Evolutionary conservation across 1,284 basidiomycete species (phyloP), one percentile per base, ranked within the genome.

Genomic region (Lentinula novae-zelandiae): DNA sequence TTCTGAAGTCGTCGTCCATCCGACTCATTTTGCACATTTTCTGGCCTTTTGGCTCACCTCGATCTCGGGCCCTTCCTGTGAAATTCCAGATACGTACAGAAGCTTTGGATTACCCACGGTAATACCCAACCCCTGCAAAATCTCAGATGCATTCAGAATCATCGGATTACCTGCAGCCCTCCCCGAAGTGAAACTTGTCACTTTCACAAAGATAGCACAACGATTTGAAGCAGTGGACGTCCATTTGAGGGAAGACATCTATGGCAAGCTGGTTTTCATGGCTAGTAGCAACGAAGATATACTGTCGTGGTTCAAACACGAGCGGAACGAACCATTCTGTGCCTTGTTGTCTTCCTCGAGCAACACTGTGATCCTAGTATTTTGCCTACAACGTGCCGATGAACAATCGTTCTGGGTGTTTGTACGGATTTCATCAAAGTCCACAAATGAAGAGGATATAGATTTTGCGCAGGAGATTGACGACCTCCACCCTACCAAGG

Each of bases 291-390:
- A 40, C 39, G 17, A 31, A 27, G 55, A 48, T 13, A 34, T 33
- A 5, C 55, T 46, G 0, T 27, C 40, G 15, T 57, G 55, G 55
- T 34, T 57, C 9, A 57, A 46, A 12, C 40, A 57, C 22, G 40
- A 48, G 33, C 42, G 44, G 13, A 44, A 57, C n/a, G 55, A 46
- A 20, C 55, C 55, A 15, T 57, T 57, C 22, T 57, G 55, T 57
- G 31, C 34, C 7, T 1, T 52, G 33, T 15, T n/a, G 33, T 52
- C n/a, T 34, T 36, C 50, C 5, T n/a, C 17, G 6, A 36, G 31
- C 27, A 9, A 9, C 1, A 12, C 9, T 17, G 50, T 34, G 1
- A 36, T 31, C 15, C 31, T 52, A 13, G 31, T 17, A 8, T 52
- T 52, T 31, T 52, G 27, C n/a, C 50, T 52, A 2, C 31, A 52